Percentiles rank a stretch among this genome's conserved stretches.
Conservation (phyloP, 2,329 filamentous ascomycete species). For the Calonectria honghensis region DNA sequence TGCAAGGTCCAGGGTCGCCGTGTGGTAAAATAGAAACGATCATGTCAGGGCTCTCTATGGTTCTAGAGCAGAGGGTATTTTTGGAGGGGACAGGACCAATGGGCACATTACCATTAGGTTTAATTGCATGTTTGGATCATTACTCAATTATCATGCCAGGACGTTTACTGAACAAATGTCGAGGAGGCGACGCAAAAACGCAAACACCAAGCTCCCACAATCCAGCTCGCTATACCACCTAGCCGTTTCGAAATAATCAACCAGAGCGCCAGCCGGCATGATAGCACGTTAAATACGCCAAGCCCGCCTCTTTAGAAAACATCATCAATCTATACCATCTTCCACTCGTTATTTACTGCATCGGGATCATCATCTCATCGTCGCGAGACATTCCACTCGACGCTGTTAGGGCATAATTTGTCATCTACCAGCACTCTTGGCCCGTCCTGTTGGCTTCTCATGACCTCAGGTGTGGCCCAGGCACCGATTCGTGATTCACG, state of each 20-base stretch:
- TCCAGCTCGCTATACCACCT: constrained; percentile 44
- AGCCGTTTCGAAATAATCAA: constrained; percentile 55
- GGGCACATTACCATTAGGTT: constrained; percentile 3
- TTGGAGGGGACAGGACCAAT: neutral
- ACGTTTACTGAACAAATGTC: constrained; percentile 46
- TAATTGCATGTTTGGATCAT: constrained; percentile 53
- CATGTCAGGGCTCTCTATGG: too few relatives aligned
- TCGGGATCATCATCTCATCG: constrained; percentile 49
- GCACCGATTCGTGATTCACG: constrained; percentile 41
- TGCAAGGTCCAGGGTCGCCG: neutral
- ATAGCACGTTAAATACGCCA: constrained; percentile 57
- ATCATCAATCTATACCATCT: constrained; percentile 54
- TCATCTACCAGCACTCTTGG: constrained; percentile 35
- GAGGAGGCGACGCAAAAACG: constrained; percentile 32
- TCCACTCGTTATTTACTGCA: constrained; percentile 55
- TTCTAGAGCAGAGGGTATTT: neutral
- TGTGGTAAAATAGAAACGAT: neutral
- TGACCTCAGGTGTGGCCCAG: constrained; percentile 37
- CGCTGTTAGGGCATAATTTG: constrained; percentile 30
- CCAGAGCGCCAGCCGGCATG: constrained; percentile 58
- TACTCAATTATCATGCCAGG: constrained; percentile 57
- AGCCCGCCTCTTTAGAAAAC: constrained; percentile 54
- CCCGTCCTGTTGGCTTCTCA: constrained; percentile 38
- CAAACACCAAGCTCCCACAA: constrained; percentile 48
- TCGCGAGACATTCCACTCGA: constrained; percentile 49